Evolutionary conservation across 306 rosid species (phyloP), one percentile per base, ranked within the genome.

Genomic region (Dryas octopetala): DNA sequence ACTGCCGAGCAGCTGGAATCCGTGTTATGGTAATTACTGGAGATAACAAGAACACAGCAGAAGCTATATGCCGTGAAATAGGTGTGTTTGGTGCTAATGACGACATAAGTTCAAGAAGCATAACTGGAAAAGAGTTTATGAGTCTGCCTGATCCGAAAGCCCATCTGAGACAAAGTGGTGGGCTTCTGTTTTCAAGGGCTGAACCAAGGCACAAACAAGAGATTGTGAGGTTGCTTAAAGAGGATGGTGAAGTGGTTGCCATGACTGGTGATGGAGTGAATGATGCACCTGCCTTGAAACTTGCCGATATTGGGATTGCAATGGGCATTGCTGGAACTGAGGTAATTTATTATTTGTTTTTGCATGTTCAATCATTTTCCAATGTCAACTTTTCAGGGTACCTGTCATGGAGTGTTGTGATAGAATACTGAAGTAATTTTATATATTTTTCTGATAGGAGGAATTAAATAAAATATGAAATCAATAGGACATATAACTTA

Each of bases 201-300:
- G 97, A 91, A 84, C 97, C 97, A 59, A 81, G 82, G 79, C 97
- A 91, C 86, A 91, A 91, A 80, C 97, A 88, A 82, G 97, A 91
- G 63, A 91, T 91, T 63, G 96, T 91, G 78, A 86, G 86, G 86
- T 77, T 91, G 70, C 93, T 91, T 10, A 91, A 91, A 84, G 96
- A 89, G 78, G 89, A 88, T 4, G 93, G 96, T 26, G 97, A 91
- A 75, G 91, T 91, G 69, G 97, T 91, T 49, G 97, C 97, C 61
- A 91, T 91, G 97, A 91, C 97, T 10, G 97, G 97, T 64, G 97
- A 91, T 81, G 96, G 97, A 58, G 97, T 91, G 68, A 91, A 91
- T 81, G 97, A 91, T 77, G 97, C 97, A 57, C 97, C 97, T 73
- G 97, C 97, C 68, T 79, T 91, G 74, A 91, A 91, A 79, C 91